A percentile compares a stretch with the other conserved stretches of the same genome.
These are phyloP conservation scores for Tuber microsphaerosporum DNA, from an alignment of 495 filamentous ascomycete species.

Conservation along the genomic window DNA sequence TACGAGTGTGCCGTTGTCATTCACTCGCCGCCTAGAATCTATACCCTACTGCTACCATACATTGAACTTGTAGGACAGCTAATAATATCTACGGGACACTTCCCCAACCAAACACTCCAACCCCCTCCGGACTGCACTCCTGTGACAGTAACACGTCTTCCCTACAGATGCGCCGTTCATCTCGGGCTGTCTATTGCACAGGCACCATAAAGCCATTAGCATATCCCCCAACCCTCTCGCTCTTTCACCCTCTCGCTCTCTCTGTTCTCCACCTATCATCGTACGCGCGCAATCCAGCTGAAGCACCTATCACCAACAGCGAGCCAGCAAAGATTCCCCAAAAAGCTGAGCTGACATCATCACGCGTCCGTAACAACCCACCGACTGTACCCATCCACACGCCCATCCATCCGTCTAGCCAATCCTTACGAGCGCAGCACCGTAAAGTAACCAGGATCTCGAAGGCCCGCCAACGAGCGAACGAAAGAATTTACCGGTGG, in stretches of 20 bases:
- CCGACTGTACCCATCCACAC: background rate
- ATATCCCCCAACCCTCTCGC: background rate
- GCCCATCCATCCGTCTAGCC: background rate
- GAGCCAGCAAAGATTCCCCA: background rate
- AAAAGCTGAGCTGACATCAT: slow-evolving; percentile 4
- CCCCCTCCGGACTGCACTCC: background rate
- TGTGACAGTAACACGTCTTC: background rate
- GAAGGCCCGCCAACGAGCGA: background rate
- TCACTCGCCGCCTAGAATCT: background rate
- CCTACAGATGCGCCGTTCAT: background rate
- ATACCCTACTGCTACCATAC: background rate
- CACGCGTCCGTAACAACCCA: background rate
- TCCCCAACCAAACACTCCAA: background rate
- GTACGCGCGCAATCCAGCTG: background rate
- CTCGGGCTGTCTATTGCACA: background rate
- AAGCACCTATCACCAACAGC: background rate
- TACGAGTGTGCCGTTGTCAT: background rate
- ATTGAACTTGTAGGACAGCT: background rate
- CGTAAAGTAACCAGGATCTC: background rate
- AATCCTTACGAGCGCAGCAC: background rate
- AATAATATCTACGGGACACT: background rate
- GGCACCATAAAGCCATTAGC: background rate
- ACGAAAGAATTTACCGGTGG: background rate
- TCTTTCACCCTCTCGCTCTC: background rate
- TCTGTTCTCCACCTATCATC: background rate